Evolutionary conservation across 306 rosid species (phyloP).

Genomic region (Spatholobus suberectus): DNA sequence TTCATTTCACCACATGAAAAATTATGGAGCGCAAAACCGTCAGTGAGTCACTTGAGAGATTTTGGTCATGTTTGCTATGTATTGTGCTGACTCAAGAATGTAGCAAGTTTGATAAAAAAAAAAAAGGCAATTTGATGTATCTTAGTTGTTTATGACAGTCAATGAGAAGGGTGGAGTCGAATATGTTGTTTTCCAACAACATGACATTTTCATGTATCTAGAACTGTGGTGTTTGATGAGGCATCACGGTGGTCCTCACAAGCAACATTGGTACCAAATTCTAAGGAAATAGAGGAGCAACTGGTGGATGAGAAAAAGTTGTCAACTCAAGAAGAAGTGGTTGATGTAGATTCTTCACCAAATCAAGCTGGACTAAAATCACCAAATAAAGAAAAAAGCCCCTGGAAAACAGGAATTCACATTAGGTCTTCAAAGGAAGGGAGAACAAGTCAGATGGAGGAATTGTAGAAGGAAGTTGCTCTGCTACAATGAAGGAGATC

Average conservation of each 20-base stretch:
- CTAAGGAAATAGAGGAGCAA: background rate
- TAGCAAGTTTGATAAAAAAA: background rate
- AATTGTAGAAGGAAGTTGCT: background rate
- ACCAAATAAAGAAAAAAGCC: background rate
- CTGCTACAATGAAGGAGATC: background rate
- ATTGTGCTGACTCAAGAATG: background rate
- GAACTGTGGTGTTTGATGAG: background rate
- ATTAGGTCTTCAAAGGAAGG: background rate
- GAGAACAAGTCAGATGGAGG: background rate
- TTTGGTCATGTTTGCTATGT: background rate
- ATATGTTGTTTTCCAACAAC: no score
- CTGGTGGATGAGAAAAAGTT: background rate
- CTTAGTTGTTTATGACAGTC: no score
- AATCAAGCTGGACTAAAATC: background rate
- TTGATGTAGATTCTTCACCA: background rate
- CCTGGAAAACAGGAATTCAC: background rate
- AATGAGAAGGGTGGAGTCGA: no score
- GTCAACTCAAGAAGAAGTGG: background rate
- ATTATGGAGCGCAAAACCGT: background rate
- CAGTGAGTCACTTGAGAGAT: no score
- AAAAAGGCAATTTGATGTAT: background rate
- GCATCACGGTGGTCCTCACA: background rate
- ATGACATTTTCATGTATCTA: no score
- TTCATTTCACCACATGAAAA: background rate
- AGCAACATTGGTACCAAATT: background rate